Evolutionary conservation across 768 basidiomycete genomes (phyloP), one percentile per base, ranked within the genome.

Genomic region (Cystoderma amianthinum): DNA sequence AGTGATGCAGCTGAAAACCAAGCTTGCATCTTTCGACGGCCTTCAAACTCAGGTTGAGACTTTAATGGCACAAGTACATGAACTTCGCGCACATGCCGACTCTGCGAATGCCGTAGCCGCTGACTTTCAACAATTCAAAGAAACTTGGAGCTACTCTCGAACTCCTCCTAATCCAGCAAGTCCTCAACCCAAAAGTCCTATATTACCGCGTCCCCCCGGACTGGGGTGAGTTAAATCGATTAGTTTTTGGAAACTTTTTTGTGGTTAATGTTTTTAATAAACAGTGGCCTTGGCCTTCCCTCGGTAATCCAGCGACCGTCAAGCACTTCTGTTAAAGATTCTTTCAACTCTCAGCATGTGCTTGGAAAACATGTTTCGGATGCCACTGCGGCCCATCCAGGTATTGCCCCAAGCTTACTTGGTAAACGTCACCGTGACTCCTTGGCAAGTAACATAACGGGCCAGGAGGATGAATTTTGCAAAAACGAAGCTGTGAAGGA

Each of bases 351-450:
- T 7, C 25, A n/a, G 25, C 7, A 7, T 28, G 25, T 28, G n/a
- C 25, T 28, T 7, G 25, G 54, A 16, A 43, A 36, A 10, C 40
- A 17, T 24, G 30, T 47, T n/a, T 43, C 53, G 5, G 28, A 15
- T 30, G 28, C 28, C 15, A 17, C 12, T 7, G 34, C 34, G 6
- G 48, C 55, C 17, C 65, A 59, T 45, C 66, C 71, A 32, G 71
- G 67, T 9, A 54, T 68, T 44, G 59, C 72, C 3, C 64, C 68
- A 32, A 70, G 61, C 16, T 63, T 68, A 21, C 67, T 86, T 13
- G 84, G 85, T n/a, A 87, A 86, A 55, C 76, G 81, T 23, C 72
- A 67, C 38, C 68, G 83, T 45, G 76, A 77, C 47, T 64, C 74
- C 2, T 59, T 65, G 6, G 61, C 66, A 9, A 74, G 68, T 48